These are phyloP conservation scores for Bipolaris cookei DNA, from an alignment of 2,329 filamentous ascomycete genomes.

Conservation along the genomic window DNA sequence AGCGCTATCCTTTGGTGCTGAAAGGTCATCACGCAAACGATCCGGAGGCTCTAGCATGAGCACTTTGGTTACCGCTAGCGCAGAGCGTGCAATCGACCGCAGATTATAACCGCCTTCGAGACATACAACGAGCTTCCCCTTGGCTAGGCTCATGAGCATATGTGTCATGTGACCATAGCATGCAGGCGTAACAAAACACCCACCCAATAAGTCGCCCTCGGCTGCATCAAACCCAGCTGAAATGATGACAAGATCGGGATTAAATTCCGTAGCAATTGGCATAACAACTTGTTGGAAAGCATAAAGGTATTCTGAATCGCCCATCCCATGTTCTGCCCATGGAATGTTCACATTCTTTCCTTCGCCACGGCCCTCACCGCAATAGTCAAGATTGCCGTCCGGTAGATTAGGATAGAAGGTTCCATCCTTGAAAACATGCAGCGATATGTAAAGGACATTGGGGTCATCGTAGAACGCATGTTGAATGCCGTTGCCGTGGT, in stretches of 20 bases:
- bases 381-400: slow-evolving; percentile 66
- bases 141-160: slow-evolving; percentile 95
- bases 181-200: slow-evolving; percentile 86
- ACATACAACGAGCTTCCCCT: slow-evolving; percentile 88
- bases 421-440: slow-evolving; percentile 87
- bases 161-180: slow-evolving; percentile 99
- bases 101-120: slow-evolving; percentile 97
- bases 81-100: slow-evolving; percentile 87
- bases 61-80: slow-evolving; percentile 86
- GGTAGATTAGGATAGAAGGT: slow-evolving; percentile 77
- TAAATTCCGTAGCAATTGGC: slow-evolving; percentile 92
- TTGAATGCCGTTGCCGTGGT: slow-evolving; percentile 89
- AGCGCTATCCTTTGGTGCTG: slow-evolving; percentile 57
- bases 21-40: slow-evolving; percentile 55
- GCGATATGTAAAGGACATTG: slow-evolving; percentile 92
- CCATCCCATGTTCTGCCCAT: slow-evolving; percentile 77
- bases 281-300: slow-evolving; percentile 96
- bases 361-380: slow-evolving; percentile 62
- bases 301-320: slow-evolving; percentile 94
- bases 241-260: slow-evolving; percentile 92
- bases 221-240: slow-evolving; percentile 97
- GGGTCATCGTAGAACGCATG: slow-evolving; percentile 95
- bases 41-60: slow-evolving; percentile 94
- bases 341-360: slow-evolving; percentile 73
- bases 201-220: slow-evolving; percentile 88